phyloP scores from a whole-genome alignment of 2,329 filamentous ascomycete genomes.

The Aspergillus piperis region DNA sequence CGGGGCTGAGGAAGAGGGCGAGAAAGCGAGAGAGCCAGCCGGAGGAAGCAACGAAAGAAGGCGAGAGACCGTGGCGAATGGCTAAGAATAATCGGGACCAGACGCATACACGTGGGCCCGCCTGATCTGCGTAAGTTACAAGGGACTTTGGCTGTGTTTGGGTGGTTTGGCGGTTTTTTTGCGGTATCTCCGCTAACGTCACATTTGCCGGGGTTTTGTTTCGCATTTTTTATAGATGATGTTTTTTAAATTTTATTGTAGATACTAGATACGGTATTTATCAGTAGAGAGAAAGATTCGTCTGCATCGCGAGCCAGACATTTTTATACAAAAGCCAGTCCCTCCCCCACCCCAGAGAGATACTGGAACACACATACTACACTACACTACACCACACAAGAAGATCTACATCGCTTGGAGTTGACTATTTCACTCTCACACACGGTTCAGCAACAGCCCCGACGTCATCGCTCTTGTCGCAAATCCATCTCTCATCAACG shows the following conservation, averaged over 20 bases:
- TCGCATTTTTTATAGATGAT: neutral
- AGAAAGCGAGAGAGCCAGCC: neutral
- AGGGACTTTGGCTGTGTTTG: neutral
- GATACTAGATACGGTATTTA: too few relatives aligned
- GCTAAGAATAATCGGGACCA: constrained; percentile 7
- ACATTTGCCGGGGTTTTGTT: neutral
- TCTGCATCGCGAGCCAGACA: neutral
- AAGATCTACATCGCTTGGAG: too few relatives aligned
- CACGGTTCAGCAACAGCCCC: neutral
- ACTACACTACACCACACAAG: too few relatives aligned
- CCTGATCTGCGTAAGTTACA: neutral
- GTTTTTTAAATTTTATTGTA: too few relatives aligned
- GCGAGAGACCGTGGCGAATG: constrained; percentile 11
- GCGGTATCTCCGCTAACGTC: neutral
- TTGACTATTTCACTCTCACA: neutral
- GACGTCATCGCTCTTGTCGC: constrained; percentile 1
- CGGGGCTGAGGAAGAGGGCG: neutral
- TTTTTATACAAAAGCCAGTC: neutral
- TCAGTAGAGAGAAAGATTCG: neutral
- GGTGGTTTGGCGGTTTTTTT: neutral
- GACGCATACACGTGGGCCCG: constrained; percentile 5
- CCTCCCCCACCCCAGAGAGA: neutral
- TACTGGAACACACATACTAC: too few relatives aligned
- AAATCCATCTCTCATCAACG: neutral
- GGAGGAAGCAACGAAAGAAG: neutral